Base-by-base conservation (phyloP, 2,329 filamentous ascomycete genomes). In the Monascus ruber region DNA sequence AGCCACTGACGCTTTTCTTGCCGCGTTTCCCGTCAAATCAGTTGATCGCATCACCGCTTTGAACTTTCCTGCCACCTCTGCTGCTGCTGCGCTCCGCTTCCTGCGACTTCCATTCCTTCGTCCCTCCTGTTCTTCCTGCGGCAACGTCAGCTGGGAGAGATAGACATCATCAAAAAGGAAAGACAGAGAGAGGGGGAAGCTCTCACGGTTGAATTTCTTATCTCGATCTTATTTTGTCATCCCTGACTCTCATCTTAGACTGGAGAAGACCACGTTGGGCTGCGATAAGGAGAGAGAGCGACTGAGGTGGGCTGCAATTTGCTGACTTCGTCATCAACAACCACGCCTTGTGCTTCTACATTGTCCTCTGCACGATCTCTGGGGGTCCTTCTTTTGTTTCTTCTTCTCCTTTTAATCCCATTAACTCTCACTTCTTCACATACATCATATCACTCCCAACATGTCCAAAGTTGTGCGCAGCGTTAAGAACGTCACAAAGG, bases 401-500 rank as follows among this genome's bases (percentile, higher is more conserved):
- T n/a, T 35, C 24, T 8, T 28, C 38, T 36, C 24, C 37, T 34
- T 26, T 38, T 36, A 42, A 45, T 37, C 26, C 26, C 10, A 8
- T 26, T 37, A 25, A 42, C 38, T 29, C 36, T 47, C 39, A 45
- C 44, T 41, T 44, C 42, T 43, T 37, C 32, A 46, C 44, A 32
- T 38, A 17, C 17, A 17, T 17, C 17, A 17, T 3, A 17, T 17
- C 17, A 17, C 17, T 17, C 17, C 34, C 46, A 56, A 43, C 40
- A 98, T 98, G 91, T 95, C 89, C 43, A 93, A 93, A 70, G 87
- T 96, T 63, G 86, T 96, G 62, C 79, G 91, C 67, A 94, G 85
- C 62, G 88, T 96, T 58, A 96, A 95, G 72, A 98, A 96, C 73
- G 89, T 98, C 66, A 96, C 91, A 64, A 98, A 96, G 72, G 91